Evolutionary conservation across 2,329 filamentous ascomycete genomes (phyloP).

Genomic region (Aspergillus uvarum): DNA sequence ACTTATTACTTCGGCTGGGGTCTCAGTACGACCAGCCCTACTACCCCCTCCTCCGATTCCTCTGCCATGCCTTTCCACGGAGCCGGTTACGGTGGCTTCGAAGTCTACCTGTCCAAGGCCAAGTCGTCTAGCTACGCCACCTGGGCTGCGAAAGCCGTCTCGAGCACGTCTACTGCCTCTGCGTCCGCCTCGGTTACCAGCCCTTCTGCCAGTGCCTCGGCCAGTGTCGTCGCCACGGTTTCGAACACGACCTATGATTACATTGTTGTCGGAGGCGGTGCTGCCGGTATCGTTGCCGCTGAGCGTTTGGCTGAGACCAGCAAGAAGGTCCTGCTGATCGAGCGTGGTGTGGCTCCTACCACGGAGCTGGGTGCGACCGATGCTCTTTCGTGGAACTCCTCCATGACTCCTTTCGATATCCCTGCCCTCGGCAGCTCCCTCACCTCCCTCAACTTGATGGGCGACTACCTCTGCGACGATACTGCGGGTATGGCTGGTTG

Average conservation of each 20-base stretch:
- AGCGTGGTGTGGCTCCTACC: constrained; percentile 18
- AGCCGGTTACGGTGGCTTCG: constrained; percentile 18
- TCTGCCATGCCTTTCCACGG: constrained; percentile 17
- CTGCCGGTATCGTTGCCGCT: constrained; percentile 22
- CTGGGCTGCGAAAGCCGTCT: constrained; percentile 17
- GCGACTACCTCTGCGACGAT: constrained; percentile 22
- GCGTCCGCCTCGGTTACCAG: constrained; percentile 7
- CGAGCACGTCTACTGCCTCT: constrained; percentile 7
- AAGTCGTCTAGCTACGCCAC: constrained; percentile 20
- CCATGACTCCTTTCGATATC: constrained; percentile 19
- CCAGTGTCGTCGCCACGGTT: constrained; percentile 14
- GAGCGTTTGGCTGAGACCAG: constrained; percentile 19
- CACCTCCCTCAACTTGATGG: constrained; percentile 12
- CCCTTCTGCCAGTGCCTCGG: constrained; percentile 6
- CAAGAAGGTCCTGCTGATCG: constrained; percentile 22
- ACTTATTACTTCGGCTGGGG: constrained; percentile 20
- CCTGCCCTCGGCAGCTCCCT: constrained; percentile 19
- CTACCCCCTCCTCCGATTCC: constrained; percentile 13
- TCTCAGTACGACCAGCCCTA: constrained; percentile 17
- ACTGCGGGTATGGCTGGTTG: constrained; percentile 21
- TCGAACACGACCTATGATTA: constrained; percentile 23
- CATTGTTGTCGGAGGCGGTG: constrained; percentile 24
- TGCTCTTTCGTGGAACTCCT: constrained; percentile 21
- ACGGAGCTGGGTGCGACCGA: constrained; percentile 16
- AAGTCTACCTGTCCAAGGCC: constrained; percentile 16